Conservation (phyloP, 257 asterid species). For the Salvia splendens region DNA sequence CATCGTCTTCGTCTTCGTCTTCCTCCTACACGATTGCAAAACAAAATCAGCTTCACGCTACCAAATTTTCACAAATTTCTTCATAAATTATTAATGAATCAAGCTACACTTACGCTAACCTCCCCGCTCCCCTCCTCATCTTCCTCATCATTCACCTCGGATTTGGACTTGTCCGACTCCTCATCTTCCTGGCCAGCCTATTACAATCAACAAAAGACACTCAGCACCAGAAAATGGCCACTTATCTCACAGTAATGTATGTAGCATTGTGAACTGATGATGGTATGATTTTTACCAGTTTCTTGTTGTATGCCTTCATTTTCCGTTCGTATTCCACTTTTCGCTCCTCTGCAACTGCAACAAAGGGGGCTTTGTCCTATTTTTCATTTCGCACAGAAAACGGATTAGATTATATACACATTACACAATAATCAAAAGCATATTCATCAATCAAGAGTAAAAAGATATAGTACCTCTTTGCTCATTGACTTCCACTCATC, state of each 20-base stretch:
- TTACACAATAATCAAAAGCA: background rate
- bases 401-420: background rate
- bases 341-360: constrained; percentile 40
- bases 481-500: constrained; percentile 62
- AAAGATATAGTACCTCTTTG: constrained; percentile 42
- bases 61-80: background rate
- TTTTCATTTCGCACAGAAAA: background rate
- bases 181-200: constrained; percentile 48
- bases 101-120: constrained; percentile 36
- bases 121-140: constrained; percentile 59
- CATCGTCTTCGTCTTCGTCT: constrained; percentile 59
- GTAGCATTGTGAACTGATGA: too few relatives aligned
- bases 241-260: background rate
- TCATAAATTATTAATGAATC: background rate
- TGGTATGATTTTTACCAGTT: constrained; percentile 37
- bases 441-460: background rate
- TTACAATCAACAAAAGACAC: background rate
- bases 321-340: constrained; percentile 43
- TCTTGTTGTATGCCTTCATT: constrained; percentile 53
- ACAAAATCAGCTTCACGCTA: background rate
- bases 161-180: constrained; percentile 74
- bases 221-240: background rate
- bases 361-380: constrained; percentile 54
- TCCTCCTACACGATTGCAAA: constrained; percentile 41
- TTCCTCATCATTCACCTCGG: constrained; percentile 62